A percentile compares a stretch with the other conserved stretches of the same genome.
Evolutionary conservation across 768 basidiomycete genomes (phyloP).

Genomic region (Psilocybe cubensis): DNA sequence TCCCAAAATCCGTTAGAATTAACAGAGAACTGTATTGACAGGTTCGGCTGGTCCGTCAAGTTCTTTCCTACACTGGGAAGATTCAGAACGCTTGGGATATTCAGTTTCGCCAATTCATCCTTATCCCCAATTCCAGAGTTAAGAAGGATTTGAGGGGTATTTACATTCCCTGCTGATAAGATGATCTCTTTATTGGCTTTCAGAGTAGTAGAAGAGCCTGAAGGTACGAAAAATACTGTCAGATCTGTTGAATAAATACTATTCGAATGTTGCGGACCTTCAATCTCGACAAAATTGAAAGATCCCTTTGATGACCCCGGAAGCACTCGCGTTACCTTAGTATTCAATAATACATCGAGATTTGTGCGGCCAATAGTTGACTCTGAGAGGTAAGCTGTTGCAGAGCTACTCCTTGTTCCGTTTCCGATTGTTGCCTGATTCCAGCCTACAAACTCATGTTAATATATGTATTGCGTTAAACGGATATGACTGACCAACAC

Average conservation of each 20-base stretch:
- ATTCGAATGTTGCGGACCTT: not conserved
- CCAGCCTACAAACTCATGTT: slow-evolving; percentile 20
- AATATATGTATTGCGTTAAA: not conserved
- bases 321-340: slow-evolving; percentile 25
- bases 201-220: not conserved
- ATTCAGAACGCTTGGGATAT: slow-evolving; percentile 14
- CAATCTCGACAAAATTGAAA: slow-evolving; percentile 9
- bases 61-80: slow-evolving; percentile 23
- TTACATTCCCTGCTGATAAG: slow-evolving; percentile 18
- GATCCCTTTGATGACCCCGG: slow-evolving; percentile 1
- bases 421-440: slow-evolving; percentile 22
- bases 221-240: not conserved
- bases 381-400: slow-evolving; percentile 24
- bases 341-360: slow-evolving; percentile 31
- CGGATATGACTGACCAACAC: slow-evolving; percentile 11
- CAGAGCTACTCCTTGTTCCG: slow-evolving; percentile 26
- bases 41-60: slow-evolving; percentile 16
- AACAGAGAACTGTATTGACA: slow-evolving; percentile 1
- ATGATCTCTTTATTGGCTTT: slow-evolving; percentile 45
- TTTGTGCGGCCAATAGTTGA: slow-evolving; percentile 26
- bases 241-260: not conserved
- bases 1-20: slow-evolving; percentile 5
- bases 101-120: slow-evolving; percentile 9
- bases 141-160: slow-evolving; percentile 22
- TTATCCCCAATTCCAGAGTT: slow-evolving; percentile 24